A percentile compares a stretch with the other conserved stretches of the same genome.
phyloP scores from a whole-genome alignment of 2,329 filamentous ascomycete genomes.

The Trichothecium roseum region DNA sequence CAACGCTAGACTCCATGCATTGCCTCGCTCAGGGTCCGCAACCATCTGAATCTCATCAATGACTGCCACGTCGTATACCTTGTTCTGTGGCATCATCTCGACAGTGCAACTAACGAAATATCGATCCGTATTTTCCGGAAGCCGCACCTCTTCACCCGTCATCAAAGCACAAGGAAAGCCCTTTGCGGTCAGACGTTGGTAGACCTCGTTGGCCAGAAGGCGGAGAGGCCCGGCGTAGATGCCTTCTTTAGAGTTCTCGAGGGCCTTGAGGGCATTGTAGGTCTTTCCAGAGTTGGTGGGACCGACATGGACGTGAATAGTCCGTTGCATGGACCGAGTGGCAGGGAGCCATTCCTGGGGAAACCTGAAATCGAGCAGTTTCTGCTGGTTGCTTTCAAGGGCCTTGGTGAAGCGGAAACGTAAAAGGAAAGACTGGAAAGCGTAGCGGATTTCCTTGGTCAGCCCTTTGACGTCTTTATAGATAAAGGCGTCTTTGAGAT shows the following conservation, averaged over 20 bases:
- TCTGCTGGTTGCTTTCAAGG: constrained; percentile 48
- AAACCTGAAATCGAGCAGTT: constrained; percentile 72
- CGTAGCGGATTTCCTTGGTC: constrained; percentile 49
- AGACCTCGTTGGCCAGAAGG: constrained; percentile 89
- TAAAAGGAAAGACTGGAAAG: constrained; percentile 57
- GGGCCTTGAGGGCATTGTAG: constrained; percentile 78
- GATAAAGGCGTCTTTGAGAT: constrained; percentile 50
- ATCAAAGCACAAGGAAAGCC: constrained; percentile 69
- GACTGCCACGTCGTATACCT: constrained; percentile 72
- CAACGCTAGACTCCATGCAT: constrained; percentile 89
- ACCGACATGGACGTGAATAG: constrained; percentile 84
- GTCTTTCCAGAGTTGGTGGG: constrained; percentile 98
- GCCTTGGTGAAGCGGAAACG: constrained; percentile 44
- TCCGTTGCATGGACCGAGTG: constrained; percentile 70
- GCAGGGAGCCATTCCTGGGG: constrained; percentile 88
- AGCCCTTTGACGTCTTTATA: constrained; percentile 39
- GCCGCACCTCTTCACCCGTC: constrained; percentile 81
- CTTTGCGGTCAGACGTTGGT: constrained; percentile 70
- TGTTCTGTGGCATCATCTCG: constrained; percentile 62
- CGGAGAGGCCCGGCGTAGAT: constrained; percentile 87
- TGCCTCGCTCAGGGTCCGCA: constrained; percentile 66
- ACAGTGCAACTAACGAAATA: constrained; percentile 81
- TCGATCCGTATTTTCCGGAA: constrained; percentile 46
- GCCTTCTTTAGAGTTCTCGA: constrained; percentile 66
- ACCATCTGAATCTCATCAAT: constrained; percentile 99